A percentile compares a stretch with the other conserved stretches of the same genome.
Evolutionary conservation across 2,329 filamentous ascomycete species (phyloP).

Genomic region (Zymoseptoria ardabiliae): DNA sequence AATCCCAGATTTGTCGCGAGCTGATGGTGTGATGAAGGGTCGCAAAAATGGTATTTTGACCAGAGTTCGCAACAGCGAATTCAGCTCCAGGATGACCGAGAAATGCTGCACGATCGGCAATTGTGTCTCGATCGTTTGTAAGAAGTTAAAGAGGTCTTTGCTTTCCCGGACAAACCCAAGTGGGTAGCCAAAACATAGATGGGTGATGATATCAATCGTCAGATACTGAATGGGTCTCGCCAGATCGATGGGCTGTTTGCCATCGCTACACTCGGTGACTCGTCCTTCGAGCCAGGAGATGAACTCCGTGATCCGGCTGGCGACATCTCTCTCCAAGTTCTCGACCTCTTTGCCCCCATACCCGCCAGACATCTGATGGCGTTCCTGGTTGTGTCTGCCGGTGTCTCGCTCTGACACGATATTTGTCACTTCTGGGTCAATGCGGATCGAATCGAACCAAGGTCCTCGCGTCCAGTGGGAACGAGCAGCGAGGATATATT

Average conservation of each 20-base stretch:
- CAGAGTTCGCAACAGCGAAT: no score
- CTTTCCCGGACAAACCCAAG: no score
- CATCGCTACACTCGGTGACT: background rate
- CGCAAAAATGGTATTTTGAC: no score
- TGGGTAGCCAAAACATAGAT: no score
- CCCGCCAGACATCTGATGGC: conserved; percentile 4
- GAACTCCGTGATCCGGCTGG: conserved; percentile 3
- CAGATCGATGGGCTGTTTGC: conserved; percentile 4
- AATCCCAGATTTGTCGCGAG: no score
- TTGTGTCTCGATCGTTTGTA: no score
- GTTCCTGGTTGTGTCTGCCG: background rate
- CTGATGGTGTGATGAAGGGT: no score
- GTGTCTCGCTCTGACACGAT: conserved; percentile 6
- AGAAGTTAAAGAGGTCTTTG: no score
- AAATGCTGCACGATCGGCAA: no score
- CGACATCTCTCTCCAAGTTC: conserved; percentile 4
- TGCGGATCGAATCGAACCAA: conserved; percentile 4
- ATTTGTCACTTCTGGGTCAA: conserved; percentile 4
- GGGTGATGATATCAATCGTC: conserved; percentile 6
- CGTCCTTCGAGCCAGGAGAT: conserved; percentile 3
- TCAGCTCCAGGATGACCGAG: no score
- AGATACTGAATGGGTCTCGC: conserved; percentile 5
- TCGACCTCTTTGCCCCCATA: conserved; percentile 9
- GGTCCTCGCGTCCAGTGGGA: conserved; percentile 3
- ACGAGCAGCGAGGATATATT: background rate